phyloP scores from a whole-genome alignment of 371 early-diverging fungal species.

The Blakeslea trispora region DNA sequence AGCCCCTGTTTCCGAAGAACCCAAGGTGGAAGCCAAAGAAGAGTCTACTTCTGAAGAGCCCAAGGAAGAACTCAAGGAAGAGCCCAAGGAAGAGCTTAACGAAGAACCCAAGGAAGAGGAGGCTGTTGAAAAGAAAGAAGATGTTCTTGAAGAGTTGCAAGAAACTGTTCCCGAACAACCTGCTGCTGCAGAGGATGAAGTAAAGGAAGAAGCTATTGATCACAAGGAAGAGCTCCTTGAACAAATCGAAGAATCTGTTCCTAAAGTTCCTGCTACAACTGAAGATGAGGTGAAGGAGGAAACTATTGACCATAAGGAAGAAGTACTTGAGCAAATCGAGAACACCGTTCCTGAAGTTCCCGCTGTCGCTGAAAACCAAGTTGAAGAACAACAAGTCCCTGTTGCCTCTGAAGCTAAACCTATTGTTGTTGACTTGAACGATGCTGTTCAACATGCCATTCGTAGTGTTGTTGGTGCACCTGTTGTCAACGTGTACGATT shows the following conservation, averaged over 20 bases:
- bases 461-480: slow-evolving; percentile 19
- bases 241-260: slow-evolving; percentile 14
- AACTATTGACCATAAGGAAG: slow-evolving; percentile 27
- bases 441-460: slow-evolving; percentile 19
- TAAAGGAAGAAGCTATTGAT: slow-evolving; percentile 5
- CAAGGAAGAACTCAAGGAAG: background rate
- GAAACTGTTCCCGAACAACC: slow-evolving; percentile 16
- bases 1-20: slow-evolving; percentile 3
- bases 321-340: slow-evolving; percentile 10
- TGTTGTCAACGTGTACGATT: slow-evolving; percentile 15
- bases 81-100: background rate
- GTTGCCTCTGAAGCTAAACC: slow-evolving; percentile 7
- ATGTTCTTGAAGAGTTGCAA: slow-evolving; percentile 18
- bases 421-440: slow-evolving; percentile 8
- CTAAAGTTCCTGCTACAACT: slow-evolving; percentile 12
- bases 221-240: slow-evolving; percentile 20
- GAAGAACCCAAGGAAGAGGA: background rate
- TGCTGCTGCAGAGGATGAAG: slow-evolving; percentile 7
- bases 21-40: slow-evolving; percentile 6
- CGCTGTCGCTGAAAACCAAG: background rate
- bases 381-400: background rate
- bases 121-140: slow-evolving; percentile 10
- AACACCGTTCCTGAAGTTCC: slow-evolving; percentile 14
- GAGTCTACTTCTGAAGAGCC: background rate
- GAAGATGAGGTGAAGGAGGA: slow-evolving; percentile 27